phyloP scores from a whole-genome alignment of 2,329 filamentous ascomycete species.

The Myriosclerotinia scirpicola region DNA sequence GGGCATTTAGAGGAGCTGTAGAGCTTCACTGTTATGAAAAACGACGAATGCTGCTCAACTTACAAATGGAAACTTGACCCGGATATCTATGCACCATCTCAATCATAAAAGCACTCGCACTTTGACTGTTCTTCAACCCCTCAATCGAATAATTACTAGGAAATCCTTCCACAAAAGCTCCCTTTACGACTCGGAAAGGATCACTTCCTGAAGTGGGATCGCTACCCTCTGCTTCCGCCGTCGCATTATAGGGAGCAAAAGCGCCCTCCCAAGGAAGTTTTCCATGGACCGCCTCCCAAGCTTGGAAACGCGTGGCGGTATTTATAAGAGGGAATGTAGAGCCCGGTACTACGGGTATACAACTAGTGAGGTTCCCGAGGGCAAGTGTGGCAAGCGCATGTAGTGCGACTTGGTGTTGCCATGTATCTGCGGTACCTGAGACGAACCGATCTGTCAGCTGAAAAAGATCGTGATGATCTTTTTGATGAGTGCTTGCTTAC shows the following conservation, averaged over 20 bases:
- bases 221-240: conserved; percentile 45
- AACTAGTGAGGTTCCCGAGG: conserved; percentile 46
- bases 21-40: neutral
- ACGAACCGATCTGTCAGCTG: conserved; percentile 12
- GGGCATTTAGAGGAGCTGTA: neutral
- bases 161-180: conserved; percentile 49
- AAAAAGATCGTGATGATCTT: neutral
- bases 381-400: conserved; percentile 51
- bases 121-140: conserved; percentile 34
- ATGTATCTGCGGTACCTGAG: conserved; percentile 46
- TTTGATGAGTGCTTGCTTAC: conserved; percentile 16
- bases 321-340: conserved; percentile 50
- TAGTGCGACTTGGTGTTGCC: conserved; percentile 47
- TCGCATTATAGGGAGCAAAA: conserved; percentile 47
- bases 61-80: conserved; percentile 49
- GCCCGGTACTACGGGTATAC: conserved; percentile 51
- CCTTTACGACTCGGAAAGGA: conserved; percentile 44
- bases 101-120: conserved; percentile 50
- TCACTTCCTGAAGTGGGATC: conserved; percentile 48
- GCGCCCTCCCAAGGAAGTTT: conserved; percentile 48
- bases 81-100: conserved; percentile 51
- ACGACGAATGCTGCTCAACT: neutral
- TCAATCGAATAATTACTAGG: conserved; percentile 46
- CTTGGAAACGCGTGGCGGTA: conserved; percentile 46
- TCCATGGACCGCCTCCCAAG: conserved; percentile 48